Percentiles rank a stretch among this genome's conserved stretches.
Evolutionary conservation across 352 stramenopile species (phyloP).

Genomic region (Globisporangium perplexum): DNA sequence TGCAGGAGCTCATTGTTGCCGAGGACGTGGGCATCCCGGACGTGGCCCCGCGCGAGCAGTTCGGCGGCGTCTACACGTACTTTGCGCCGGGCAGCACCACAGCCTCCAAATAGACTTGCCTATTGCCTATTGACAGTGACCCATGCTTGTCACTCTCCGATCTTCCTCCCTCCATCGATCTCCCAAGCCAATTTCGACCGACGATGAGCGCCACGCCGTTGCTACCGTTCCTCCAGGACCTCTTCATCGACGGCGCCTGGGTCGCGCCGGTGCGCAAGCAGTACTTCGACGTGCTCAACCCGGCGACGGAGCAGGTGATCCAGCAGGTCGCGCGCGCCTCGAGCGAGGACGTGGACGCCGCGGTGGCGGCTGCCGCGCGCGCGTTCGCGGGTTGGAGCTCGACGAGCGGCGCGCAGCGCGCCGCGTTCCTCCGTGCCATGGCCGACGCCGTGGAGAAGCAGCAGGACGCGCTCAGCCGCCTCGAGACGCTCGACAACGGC

Average conservation of each 20-base stretch:
- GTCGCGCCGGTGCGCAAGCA: slow-evolving; percentile 30
- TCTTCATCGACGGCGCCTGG: slow-evolving; percentile 61
- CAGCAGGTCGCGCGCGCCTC: slow-evolving; percentile 41
- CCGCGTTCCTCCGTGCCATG: slow-evolving; percentile 46
- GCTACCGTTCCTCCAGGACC: slow-evolving; percentile 38
- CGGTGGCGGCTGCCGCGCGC: slow-evolving; percentile 35
- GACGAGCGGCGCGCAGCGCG: slow-evolving; percentile 41
- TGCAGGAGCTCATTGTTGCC: slow-evolving; percentile 33
- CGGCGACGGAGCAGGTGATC: slow-evolving; percentile 42
- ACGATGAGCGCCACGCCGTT: slow-evolving; percentile 3
- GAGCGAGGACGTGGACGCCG: slow-evolving; percentile 36
- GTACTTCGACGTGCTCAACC: slow-evolving; percentile 60
- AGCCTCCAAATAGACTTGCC: slow-evolving; percentile 6
- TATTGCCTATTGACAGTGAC: neutral
- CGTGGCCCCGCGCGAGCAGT: slow-evolving; percentile 34
- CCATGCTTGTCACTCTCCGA: neutral
- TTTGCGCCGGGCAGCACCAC: slow-evolving; percentile 18
- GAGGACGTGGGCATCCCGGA: slow-evolving; percentile 27
- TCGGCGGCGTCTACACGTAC: slow-evolving; percentile 53
- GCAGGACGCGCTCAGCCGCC: slow-evolving; percentile 28
- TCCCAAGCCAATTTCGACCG: neutral
- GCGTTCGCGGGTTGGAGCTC: slow-evolving; percentile 41
- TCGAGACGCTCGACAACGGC: slow-evolving; percentile 68
- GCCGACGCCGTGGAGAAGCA: slow-evolving; percentile 29
- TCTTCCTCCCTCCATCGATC: neutral